A percentile compares a stretch with the other conserved stretches of the same genome.
Conservation (phyloP, 495 filamentous ascomycete species). For the Aspergillus sparsus region DNA sequence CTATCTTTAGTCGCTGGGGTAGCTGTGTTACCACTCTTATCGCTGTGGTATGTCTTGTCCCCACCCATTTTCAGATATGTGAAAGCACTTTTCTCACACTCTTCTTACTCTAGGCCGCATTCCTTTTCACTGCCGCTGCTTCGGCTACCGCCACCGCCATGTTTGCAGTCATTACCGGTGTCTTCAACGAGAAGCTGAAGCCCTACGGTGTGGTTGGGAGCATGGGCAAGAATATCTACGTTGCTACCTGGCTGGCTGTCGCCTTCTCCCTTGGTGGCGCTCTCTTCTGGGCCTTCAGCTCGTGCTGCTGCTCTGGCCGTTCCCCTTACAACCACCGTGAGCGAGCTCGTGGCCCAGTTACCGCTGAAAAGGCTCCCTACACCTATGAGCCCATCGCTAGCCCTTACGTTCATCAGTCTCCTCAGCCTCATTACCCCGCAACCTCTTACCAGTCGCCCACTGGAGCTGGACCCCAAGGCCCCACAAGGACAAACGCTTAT, state of each 20-base stretch:
- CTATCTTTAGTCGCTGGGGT: conserved; percentile 67
- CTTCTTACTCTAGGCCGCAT: conserved; percentile 45
- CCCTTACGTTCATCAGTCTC: conserved; percentile 16
- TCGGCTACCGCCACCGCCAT: conserved; percentile 60
- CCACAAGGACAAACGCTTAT: conserved; percentile 38
- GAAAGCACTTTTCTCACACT: background rate
- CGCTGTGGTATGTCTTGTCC: conserved; percentile 48
- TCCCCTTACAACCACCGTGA: conserved; percentile 48
- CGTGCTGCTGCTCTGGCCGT: conserved; percentile 84
- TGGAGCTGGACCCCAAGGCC: conserved; percentile 13
- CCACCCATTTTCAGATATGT: background rate
- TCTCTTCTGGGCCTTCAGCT: conserved; percentile 87
- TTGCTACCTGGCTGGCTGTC: conserved; percentile 74
- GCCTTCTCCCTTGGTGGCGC: conserved; percentile 70
- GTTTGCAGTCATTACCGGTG: conserved; percentile 58
- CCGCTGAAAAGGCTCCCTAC: conserved; percentile 53
- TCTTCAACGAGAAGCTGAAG: conserved; percentile 62
- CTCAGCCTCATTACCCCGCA: conserved; percentile 23
- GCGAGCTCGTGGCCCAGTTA: conserved; percentile 31
- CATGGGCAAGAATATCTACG: conserved; percentile 68
- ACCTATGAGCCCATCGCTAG: conserved; percentile 50
- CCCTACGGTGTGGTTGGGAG: conserved; percentile 64
- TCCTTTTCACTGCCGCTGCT: conserved; percentile 58
- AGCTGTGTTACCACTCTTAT: conserved; percentile 79
- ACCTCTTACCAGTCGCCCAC: conserved; percentile 33